Percentiles rank a stretch among this genome's conserved stretches.
These are phyloP conservation scores for Mimosa pudica DNA, from an alignment of 306 rosid species.

Conservation along the genomic window DNA sequence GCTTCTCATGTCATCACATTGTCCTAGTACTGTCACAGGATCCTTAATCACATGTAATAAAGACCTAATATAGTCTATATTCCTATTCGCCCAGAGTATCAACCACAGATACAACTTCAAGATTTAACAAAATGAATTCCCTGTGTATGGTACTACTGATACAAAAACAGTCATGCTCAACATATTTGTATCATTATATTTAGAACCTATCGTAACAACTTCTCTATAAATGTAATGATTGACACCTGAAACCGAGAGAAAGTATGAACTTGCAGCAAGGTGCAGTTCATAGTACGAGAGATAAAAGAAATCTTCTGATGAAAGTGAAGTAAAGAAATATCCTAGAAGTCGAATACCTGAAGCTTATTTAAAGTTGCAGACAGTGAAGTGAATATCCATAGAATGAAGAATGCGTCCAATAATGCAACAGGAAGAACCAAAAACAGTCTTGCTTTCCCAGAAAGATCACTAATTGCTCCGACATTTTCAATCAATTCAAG, in stretches of 20 bases:
- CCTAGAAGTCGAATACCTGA: conserved; percentile 67
- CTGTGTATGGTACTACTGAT: background rate
- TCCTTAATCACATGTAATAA: background rate
- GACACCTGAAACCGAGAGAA: background rate
- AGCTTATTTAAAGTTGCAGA: conserved; percentile 94
- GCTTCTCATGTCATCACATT: background rate
- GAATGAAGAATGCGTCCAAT: conserved; percentile 95
- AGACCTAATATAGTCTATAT: background rate
- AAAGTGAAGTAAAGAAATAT: background rate
- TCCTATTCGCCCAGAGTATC: background rate
- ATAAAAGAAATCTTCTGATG: conserved; percentile 20
- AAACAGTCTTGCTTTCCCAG: conserved; percentile 92
- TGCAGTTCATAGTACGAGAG: background rate
- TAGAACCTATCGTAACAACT: conserved; percentile 7
- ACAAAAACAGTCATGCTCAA: background rate
- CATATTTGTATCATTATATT: conserved; percentile 8
- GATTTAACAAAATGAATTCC: background rate
- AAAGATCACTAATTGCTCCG: conserved; percentile 91
- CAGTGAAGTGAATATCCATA: conserved; percentile 95
- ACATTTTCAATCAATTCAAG: conserved; percentile 96
- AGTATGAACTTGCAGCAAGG: conserved; percentile 16
- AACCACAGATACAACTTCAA: background rate
- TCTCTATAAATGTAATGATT: background rate
- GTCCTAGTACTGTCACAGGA: background rate
- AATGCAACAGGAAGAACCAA: conserved; percentile 91